Evolutionary conservation across 495 filamentous ascomycete species (phyloP), one percentile per base, ranked within the genome.

Genomic region (Ramalina peruviana): DNA sequence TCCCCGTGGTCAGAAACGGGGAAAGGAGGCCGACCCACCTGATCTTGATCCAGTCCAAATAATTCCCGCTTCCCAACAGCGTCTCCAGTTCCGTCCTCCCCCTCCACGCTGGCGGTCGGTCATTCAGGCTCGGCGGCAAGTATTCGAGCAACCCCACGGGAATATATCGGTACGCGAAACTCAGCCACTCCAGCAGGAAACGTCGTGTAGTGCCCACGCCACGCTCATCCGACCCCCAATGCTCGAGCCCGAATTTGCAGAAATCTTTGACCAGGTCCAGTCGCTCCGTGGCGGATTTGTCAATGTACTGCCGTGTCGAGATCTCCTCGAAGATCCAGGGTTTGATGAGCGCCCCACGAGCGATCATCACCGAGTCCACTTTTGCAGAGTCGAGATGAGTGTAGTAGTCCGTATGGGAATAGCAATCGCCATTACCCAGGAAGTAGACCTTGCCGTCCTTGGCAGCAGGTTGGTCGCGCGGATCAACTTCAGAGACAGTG

Each of bases 321-420:
- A 98, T 97, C 64, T 98, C 92, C 61, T 97, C 92, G 61, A 96
- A 98, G 45, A 98, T 66, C 92, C 92, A 98, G 1, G 93, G 88
- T 67, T 97, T 98, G 65, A 96, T 83, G 16, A 53, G 46, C 33
- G 51, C 51, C 40, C 90, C 90, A 48, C 90, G 81, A 13, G 78
- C 90, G 46, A 95, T 74, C 90, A 97, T 97, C 54, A 93, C 84
- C 10, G 75, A 76, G 67, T 95, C 88, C 16, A 95, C 88, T 20
- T 75, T 74, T 23, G 85, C 76, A 46, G 86, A 74, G 26, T 80
- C 72, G 42, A 97, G 70, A 59, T 92, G 86, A 38, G 79, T 62
- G 49, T 80, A 78, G 62, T 97, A 97, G 60, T 96, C 87, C 19
- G 81, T 64, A 62, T 96, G 88, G 3, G 89, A 95, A 65, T 85